Conservation (phyloP, 805 yeast species). For the Zygosaccharomyces gambellarensis region DNA sequence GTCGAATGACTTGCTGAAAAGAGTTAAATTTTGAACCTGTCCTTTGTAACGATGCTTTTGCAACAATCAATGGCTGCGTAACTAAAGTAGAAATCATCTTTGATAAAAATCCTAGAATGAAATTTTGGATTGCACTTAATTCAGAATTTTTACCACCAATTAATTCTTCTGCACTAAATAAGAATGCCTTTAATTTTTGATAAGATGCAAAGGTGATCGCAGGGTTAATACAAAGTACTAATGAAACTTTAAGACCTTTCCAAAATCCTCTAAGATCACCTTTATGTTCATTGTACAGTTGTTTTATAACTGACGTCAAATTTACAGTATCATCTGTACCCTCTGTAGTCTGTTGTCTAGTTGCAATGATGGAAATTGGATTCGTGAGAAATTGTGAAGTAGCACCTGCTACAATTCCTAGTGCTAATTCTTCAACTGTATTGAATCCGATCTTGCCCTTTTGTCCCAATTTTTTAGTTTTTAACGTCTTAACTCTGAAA, state of each 20-base stretch:
- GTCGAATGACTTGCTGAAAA: conserved; percentile 59
- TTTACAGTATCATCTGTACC: conserved; percentile 26
- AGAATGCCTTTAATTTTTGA: conserved; percentile 55
- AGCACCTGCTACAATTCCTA: conserved; percentile 81
- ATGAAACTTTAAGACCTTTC: conserved; percentile 77
- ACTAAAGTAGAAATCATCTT: conserved; percentile 58
- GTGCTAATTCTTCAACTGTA: conserved; percentile 61
- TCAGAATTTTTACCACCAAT: conserved; percentile 19
- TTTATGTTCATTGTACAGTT: conserved; percentile 48
- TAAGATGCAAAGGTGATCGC: conserved; percentile 81
- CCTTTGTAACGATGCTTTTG: conserved; percentile 74
- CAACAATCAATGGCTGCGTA: conserved; percentile 81
- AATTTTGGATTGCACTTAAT: conserved; percentile 60
- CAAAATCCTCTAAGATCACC: conserved; percentile 71
- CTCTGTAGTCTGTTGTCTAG: conserved; percentile 55
- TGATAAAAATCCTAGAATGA: conserved; percentile 70
- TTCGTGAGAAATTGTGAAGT: conserved; percentile 73
- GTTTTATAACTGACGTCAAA: conserved; percentile 33
- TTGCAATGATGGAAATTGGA: conserved; percentile 74
- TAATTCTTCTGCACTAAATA: conserved; percentile 39
- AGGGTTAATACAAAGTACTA: conserved; percentile 76
- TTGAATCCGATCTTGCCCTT: conserved; percentile 13
- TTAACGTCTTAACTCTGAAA: conserved; percentile 35
- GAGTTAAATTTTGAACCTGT: conserved; percentile 45
- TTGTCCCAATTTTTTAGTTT: neutral